phyloP scores from a whole-genome alignment of 1,284 basidiomycete genomes.

The Acaromyces ingoldii region DNA sequence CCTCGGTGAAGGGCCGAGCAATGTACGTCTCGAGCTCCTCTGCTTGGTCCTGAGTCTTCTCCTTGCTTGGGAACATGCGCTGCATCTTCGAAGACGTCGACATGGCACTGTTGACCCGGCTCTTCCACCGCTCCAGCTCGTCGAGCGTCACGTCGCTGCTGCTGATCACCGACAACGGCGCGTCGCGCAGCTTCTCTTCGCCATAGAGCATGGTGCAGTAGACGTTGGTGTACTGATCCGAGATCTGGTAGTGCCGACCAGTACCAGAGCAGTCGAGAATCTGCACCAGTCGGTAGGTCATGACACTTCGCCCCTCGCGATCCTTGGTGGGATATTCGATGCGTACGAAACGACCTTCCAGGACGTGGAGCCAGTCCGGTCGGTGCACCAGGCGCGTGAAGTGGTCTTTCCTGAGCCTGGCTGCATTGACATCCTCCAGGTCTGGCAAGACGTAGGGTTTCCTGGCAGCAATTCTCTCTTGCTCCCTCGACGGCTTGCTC shows the following conservation, averaged over 20 bases:
- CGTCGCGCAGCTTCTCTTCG: conserved; percentile 22
- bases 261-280: conserved; percentile 61
- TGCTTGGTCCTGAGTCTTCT: conserved; percentile 18
- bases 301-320: conserved; percentile 57
- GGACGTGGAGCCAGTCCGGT: conserved; percentile 71
- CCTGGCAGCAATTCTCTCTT: not conserved
- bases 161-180: conserved; percentile 20
- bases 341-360: conserved; percentile 60
- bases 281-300: conserved; percentile 73
- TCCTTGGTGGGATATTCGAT: conserved; percentile 41
- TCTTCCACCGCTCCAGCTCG: conserved; percentile 30
- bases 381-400: conserved; percentile 64
- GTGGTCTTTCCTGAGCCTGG: conserved; percentile 62
- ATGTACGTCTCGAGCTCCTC: conserved; percentile 33
- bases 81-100: conserved; percentile 4
- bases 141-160: conserved; percentile 23
- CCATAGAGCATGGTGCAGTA: conserved; percentile 26
- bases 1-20: conserved; percentile 28
- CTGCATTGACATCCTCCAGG: conserved; percentile 60
- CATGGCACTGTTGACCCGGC: not conserved
- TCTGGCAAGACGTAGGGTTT: conserved; percentile 58
- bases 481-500: conserved; percentile 16
- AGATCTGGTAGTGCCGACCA: conserved; percentile 67
- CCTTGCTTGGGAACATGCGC: conserved; percentile 16
- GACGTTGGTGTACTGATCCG: conserved; percentile 35